These are phyloP conservation scores for Flueggea neowawraea DNA, from an alignment of 441 rosid species.

Conservation along the genomic window DNA sequence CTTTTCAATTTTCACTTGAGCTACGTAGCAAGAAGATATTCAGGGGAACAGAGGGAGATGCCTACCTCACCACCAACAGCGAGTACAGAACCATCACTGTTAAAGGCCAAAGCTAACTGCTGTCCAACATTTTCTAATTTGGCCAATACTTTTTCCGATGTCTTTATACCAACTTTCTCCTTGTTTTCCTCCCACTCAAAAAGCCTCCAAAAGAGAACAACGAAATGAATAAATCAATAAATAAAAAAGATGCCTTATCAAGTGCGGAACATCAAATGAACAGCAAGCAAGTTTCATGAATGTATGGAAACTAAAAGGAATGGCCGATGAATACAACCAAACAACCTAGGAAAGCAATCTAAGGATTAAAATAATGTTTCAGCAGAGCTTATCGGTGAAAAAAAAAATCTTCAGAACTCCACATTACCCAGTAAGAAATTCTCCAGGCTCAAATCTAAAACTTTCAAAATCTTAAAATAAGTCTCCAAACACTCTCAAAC, in stretches of 20 bases:
- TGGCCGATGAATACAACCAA: too few species aligned
- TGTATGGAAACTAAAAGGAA: background rate
- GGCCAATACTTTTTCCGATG: conserved; percentile 47
- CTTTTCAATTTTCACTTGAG: background rate
- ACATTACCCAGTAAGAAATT: too few species aligned
- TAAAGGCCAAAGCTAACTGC: conserved; percentile 69
- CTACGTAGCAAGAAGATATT: background rate
- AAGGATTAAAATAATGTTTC: too few species aligned
- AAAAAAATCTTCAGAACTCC: too few species aligned
- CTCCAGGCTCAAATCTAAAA: too few species aligned
- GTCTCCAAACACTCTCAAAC: too few species aligned
- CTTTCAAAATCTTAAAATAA: too few species aligned
- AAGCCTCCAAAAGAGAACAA: conserved; percentile 39
- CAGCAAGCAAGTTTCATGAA: background rate
- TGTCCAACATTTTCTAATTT: conserved; percentile 67
- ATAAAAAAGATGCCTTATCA: background rate
- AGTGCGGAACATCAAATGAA: background rate
- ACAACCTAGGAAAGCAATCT: too few species aligned
- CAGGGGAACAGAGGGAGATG: conserved; percentile 9
- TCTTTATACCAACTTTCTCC: conserved; percentile 36
- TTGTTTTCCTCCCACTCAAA: conserved; percentile 64
- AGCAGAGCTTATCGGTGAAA: too few species aligned
- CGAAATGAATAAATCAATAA: background rate
- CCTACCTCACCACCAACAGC: conserved; percentile 90
- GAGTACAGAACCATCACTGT: conserved; percentile 58